A percentile compares a stretch with the other conserved stretches of the same genome.
phyloP scores from a whole-genome alignment of 306 rosid genomes.

The Mucuna pruriens region DNA sequence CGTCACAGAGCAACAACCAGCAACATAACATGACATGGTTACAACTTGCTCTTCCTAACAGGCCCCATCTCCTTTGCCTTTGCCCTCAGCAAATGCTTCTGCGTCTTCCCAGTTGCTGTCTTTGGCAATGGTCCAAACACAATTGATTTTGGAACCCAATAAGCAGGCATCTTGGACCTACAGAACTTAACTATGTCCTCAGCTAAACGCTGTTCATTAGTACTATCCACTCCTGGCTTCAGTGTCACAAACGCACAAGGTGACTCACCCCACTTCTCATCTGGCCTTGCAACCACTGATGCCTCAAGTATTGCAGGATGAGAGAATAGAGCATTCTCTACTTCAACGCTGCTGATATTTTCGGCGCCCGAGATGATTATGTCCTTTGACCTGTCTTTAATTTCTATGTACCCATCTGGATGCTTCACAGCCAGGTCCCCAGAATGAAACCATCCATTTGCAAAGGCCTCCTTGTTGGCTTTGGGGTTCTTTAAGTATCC shows the following conservation, averaged over 20 bases:
- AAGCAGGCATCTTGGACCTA: slow-evolving; percentile 5
- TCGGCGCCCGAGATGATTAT: slow-evolving; percentile 83
- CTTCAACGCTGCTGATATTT: slow-evolving; percentile 79
- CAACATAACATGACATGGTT: neutral
- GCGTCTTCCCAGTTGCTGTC: slow-evolving; percentile 14
- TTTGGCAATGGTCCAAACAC: slow-evolving; percentile 23
- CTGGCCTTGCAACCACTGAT: slow-evolving; percentile 16
- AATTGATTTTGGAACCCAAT: slow-evolving; percentile 16
- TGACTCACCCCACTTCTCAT: slow-evolving; percentile 32
- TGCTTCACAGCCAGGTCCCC: slow-evolving; percentile 83
- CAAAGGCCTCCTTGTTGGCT: slow-evolving; percentile 65
- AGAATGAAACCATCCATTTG: slow-evolving; percentile 78
- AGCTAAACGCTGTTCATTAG: neutral
- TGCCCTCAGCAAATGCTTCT: slow-evolving; percentile 2
- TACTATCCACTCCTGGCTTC: slow-evolving; percentile 5
- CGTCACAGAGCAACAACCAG: neutral
- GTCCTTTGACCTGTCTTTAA: slow-evolving; percentile 85
- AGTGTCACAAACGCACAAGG: slow-evolving; percentile 26
- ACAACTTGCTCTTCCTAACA: neutral
- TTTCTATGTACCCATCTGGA: slow-evolving; percentile 76
- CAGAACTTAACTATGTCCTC: neutral
- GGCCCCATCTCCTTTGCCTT: slow-evolving; percentile 20
- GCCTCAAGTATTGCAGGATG: slow-evolving; percentile 18
- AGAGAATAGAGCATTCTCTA: slow-evolving; percentile 52
- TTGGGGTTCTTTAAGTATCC: slow-evolving; percentile 77